Percentiles rank a stretch among this genome's conserved stretches.
phyloP scores from a whole-genome alignment of 345 rosid species.

The Brassica carinata region DNA sequence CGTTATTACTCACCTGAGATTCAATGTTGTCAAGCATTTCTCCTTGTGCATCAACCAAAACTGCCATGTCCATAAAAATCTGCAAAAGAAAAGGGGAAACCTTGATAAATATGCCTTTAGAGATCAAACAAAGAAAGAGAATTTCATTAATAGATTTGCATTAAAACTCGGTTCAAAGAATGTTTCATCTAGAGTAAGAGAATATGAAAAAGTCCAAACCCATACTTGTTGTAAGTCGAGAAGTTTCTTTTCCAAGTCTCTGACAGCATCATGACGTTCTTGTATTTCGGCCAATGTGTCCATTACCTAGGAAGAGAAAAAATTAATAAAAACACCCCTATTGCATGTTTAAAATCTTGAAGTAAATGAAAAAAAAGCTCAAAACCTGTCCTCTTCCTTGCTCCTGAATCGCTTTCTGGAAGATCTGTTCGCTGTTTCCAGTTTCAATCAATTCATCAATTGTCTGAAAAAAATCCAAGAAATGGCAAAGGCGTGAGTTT shows the following conservation, averaged over 20 bases:
- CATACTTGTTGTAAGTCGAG: conserved; percentile 87
- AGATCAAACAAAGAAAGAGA: background rate
- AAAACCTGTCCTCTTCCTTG: conserved; percentile 91
- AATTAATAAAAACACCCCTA: background rate
- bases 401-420: conserved; percentile 89
- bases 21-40: conserved; percentile 96
- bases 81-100: conserved; percentile 26
- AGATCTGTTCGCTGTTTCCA: conserved; percentile 91
- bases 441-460: conserved; percentile 88
- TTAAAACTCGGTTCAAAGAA: conserved; percentile 2
- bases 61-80: conserved; percentile 95
- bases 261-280: conserved; percentile 92
- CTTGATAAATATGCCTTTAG: conserved; percentile 3
- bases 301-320: conserved; percentile 52
- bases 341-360: conserved; percentile 3
- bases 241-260: conserved; percentile 87
- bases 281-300: conserved; percentile 91
- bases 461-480: conserved; percentile 47
- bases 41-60: conserved; percentile 92
- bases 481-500: conserved; percentile 1
- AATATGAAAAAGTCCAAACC: conserved; percentile 12
- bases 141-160: background rate
- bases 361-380: background rate
- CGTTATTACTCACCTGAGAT: conserved; percentile 58
- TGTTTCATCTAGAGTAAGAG: conserved; percentile 3